phyloP scores from a whole-genome alignment of 1,284 basidiomycete species.

The Meira miltonrushii region DNA sequence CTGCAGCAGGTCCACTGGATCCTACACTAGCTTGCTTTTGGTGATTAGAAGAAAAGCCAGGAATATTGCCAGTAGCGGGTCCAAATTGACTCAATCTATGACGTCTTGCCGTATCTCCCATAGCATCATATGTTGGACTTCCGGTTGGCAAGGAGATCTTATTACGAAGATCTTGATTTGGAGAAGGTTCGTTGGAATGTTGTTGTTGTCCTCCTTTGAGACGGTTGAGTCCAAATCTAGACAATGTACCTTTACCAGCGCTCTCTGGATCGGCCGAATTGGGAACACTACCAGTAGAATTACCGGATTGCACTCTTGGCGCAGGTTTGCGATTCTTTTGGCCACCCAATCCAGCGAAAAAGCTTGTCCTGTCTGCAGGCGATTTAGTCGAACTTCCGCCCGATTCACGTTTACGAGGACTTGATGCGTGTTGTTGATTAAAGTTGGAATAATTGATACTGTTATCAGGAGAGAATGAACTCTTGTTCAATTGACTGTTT shows the following conservation, averaged over 20 bases:
- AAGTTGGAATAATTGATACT: no score
- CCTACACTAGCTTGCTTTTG: conserved; percentile 19
- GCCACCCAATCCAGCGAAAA: conserved; percentile 31
- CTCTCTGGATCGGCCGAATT: neutral
- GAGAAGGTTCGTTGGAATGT: conserved; percentile 8
- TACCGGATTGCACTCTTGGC: conserved; percentile 20
- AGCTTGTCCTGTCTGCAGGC: conserved; percentile 33
- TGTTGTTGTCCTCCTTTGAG: conserved; percentile 17
- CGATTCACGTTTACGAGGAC: conserved; percentile 33
- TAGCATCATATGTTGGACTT: conserved; percentile 39
- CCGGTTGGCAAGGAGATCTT: conserved; percentile 48
- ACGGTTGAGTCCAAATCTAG: conserved; percentile 33
- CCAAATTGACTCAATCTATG: conserved; percentile 14
- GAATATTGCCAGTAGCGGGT: conserved; percentile 15
- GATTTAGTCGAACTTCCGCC: conserved; percentile 17
- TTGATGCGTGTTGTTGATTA: no score
- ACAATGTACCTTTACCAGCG: conserved; percentile 31
- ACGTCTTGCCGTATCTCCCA: conserved; percentile 35
- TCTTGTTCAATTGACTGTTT: no score
- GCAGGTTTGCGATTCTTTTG: conserved; percentile 35
- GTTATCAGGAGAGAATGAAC: no score
- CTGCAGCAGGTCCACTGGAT: conserved; percentile 13
- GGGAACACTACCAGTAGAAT: conserved; percentile 12
- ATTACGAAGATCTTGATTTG: conserved; percentile 14
- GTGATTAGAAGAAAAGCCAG: conserved; percentile 9